A percentile compares a stretch with the other conserved stretches of the same genome.
phyloP scores from a whole-genome alignment of 2,329 filamentous ascomycete genomes.

The Didymella lethalis region DNA sequence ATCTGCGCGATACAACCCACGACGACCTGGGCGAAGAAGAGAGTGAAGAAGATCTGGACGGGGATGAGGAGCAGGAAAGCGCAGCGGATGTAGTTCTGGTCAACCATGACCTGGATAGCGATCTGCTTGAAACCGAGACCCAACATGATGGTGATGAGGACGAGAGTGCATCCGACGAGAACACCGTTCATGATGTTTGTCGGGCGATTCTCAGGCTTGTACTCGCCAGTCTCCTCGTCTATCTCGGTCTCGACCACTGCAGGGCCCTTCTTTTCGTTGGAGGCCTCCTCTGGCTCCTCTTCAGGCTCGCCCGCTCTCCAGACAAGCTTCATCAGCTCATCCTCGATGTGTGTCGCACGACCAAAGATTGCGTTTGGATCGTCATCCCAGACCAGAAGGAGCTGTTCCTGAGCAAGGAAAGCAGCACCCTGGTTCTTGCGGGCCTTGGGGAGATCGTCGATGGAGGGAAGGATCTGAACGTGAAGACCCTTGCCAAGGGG shows the following conservation, averaged over 20 bases:
- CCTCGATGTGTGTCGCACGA: slow-evolving; percentile 74
- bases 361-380: slow-evolving; percentile 73
- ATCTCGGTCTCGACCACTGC: slow-evolving; percentile 63
- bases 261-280: slow-evolving; percentile 59
- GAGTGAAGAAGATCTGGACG: slow-evolving; percentile 79
- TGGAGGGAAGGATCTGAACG: slow-evolving; percentile 76
- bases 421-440: slow-evolving; percentile 81
- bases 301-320: slow-evolving; percentile 68
- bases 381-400: slow-evolving; percentile 82
- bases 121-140: slow-evolving; percentile 75
- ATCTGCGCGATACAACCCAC: slow-evolving; percentile 78
- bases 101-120: slow-evolving; percentile 72
- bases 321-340: slow-evolving; percentile 78
- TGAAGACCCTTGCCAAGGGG: slow-evolving; percentile 79
- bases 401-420: slow-evolving; percentile 73
- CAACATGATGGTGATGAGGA: slow-evolving; percentile 70
- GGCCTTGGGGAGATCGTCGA: slow-evolving; percentile 73
- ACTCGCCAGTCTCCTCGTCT: slow-evolving; percentile 75
- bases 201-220: slow-evolving; percentile 69
- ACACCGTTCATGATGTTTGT: slow-evolving; percentile 75
- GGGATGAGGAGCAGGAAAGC: slow-evolving; percentile 72
- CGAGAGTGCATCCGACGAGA: slow-evolving; percentile 71
- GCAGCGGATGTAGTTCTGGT: slow-evolving; percentile 68
- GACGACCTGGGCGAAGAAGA: slow-evolving; percentile 84
- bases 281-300: slow-evolving; percentile 62